These are phyloP conservation scores for Ogataea chonburiensis DNA, from an alignment of 805 yeast species.

Conservation along the genomic window DNA sequence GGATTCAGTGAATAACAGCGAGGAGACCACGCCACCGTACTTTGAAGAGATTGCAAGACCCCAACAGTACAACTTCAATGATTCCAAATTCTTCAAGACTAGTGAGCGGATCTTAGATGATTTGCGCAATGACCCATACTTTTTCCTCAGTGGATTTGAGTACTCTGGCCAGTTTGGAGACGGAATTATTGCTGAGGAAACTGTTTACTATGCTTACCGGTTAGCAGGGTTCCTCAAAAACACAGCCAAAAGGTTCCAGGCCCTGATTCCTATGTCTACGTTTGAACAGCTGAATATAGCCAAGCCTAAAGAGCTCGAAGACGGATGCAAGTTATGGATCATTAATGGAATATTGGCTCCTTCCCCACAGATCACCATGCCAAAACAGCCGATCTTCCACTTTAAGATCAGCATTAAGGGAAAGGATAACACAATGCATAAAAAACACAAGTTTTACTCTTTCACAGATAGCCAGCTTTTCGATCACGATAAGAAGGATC, in stretches of 20 bases:
- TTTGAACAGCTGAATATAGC: conserved; percentile 21
- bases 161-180: conserved; percentile 7
- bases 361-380: conserved; percentile 12
- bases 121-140: conserved; percentile 44
- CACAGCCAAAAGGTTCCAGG: conserved; percentile 21
- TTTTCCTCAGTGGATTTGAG: conserved; percentile 26
- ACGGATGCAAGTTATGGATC: conserved; percentile 19
- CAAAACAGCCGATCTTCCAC: conserved; percentile 27
- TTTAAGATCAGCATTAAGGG: conserved; percentile 31
- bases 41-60: conserved; percentile 10
- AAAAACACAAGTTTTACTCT: conserved; percentile 28
- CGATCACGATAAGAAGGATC: conserved; percentile 26
- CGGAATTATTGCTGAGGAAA: conserved; percentile 30
- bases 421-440: conserved; percentile 9
- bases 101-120: conserved; percentile 69
- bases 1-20: conserved; percentile 1
- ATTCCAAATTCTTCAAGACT: conserved; percentile 50
- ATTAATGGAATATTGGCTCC: conserved; percentile 31
- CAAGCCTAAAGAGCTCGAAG: conserved; percentile 9
- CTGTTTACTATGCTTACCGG: conserved; percentile 38
- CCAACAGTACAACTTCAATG: conserved; percentile 23
- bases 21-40: conserved; percentile 11
- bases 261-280: conserved; percentile 38
- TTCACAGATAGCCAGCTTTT: conserved; percentile 29
- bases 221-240: conserved; percentile 21